These are phyloP conservation scores for Termitomyces sp. DNA, from an alignment of 1,284 basidiomycete genomes.

Conservation along the genomic window DNA sequence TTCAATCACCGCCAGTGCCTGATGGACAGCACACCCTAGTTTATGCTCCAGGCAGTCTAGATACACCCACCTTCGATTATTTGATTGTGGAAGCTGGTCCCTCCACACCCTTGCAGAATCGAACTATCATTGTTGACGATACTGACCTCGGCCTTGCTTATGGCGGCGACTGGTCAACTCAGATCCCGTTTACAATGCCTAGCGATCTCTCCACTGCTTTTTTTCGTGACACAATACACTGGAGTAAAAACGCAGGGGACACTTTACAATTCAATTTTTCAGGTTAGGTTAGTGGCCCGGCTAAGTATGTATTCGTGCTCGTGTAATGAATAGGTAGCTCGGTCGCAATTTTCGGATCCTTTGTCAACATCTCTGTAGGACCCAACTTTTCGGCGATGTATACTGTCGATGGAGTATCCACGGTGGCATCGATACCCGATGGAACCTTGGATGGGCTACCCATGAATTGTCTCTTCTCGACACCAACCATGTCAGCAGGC, in stretches of 20 bases:
- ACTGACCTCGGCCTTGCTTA: slow-evolving; percentile 24
- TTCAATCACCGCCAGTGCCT: slow-evolving; percentile 25
- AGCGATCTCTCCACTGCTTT: slow-evolving; percentile 25
- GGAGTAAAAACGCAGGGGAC: slow-evolving; percentile 31
- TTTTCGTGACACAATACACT: slow-evolving; percentile 29
- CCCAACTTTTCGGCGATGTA: slow-evolving; percentile 30
- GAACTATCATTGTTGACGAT: slow-evolving; percentile 34
- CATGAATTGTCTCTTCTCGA: slow-evolving; percentile 30
- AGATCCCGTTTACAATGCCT: slow-evolving; percentile 14
- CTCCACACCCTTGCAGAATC: slow-evolving; percentile 28
- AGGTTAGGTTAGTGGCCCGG: slow-evolving; percentile 21
- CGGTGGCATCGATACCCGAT: slow-evolving; percentile 19
- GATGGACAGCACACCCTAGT: slow-evolving; percentile 33
- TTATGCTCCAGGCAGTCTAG: slow-evolving; percentile 24
- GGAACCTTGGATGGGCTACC: slow-evolving; percentile 25
- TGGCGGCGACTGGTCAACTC: slow-evolving; percentile 28
- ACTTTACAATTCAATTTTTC: slow-evolving; percentile 28
- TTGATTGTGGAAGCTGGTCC: slow-evolving; percentile 30
- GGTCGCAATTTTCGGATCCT: slow-evolving; percentile 29
- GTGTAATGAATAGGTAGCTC: slow-evolving; percentile 26
- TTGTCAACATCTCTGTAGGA: slow-evolving; percentile 21
- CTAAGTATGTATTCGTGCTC: not conserved
- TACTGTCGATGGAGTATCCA: slow-evolving; percentile 26
- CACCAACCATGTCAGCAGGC: slow-evolving; percentile 24
- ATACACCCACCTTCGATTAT: slow-evolving; percentile 32